Evolutionary conservation across 1,139 yeast species (phyloP).

Genomic region (Arxiozyma heterogenica): DNA sequence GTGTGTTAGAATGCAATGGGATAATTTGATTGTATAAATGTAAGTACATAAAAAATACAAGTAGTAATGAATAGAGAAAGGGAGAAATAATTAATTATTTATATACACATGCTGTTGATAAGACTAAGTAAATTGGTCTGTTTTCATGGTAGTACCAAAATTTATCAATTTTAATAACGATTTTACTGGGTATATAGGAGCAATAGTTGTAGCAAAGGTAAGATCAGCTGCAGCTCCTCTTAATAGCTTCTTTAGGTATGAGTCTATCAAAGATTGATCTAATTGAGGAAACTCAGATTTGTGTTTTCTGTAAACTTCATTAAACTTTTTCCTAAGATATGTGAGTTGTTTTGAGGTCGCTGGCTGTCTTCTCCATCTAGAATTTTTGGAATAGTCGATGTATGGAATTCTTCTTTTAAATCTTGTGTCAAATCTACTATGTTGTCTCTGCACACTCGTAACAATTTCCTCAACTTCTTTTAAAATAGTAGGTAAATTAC

Average conservation of each 20-base stretch:
- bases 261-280: conserved; percentile 16
- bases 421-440: neutral
- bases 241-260: conserved; percentile 24
- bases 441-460: neutral
- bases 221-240: conserved; percentile 37
- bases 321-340: conserved; percentile 14
- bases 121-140: neutral
- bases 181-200: conserved; percentile 25
- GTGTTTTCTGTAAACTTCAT: conserved; percentile 10
- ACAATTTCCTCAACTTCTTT: neutral
- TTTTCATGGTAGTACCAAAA: neutral
- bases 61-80: neutral
- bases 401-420: neutral
- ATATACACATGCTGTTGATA: neutral
- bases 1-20: neutral
- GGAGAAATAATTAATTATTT: too few species aligned
- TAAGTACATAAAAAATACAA: neutral
- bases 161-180: conserved; percentile 15
- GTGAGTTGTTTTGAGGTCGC: conserved; percentile 28
- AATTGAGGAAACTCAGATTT: conserved; percentile 6
- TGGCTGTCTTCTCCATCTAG: conserved; percentile 25
- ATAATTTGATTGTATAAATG: too few species aligned
- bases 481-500: neutral
- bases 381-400: neutral
- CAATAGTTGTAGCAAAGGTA: conserved; percentile 36